Conservation (phyloP, 176 grass and related monocot genomes). For the Avena insularis region DNA sequence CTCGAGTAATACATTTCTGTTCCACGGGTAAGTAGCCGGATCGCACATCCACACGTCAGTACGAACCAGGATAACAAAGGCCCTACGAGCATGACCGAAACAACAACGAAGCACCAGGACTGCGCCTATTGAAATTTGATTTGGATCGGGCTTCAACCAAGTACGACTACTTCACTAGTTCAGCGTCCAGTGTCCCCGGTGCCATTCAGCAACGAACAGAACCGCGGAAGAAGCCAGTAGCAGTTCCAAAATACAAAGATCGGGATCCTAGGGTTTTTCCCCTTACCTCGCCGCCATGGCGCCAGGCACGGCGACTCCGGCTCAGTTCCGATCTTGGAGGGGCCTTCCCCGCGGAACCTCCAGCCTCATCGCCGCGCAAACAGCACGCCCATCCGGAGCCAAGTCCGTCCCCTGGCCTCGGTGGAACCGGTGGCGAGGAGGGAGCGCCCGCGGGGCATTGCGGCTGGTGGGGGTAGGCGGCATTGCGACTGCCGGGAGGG, state of each 20-base stretch:
- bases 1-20: not conserved
- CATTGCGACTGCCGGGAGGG: not conserved
- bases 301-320: not conserved
- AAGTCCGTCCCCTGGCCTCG: constrained; percentile 36
- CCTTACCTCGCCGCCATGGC: not conserved
- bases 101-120: too few species aligned
- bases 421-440: constrained; percentile 25
- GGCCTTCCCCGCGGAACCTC: not conserved
- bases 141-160: not conserved
- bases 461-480: not conserved
- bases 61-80: not conserved
- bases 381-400: not conserved
- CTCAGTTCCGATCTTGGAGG: not conserved
- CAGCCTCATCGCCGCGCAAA: not conserved
- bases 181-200: not conserved
- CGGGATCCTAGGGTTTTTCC: not conserved
- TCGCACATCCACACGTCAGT: not conserved
- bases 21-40: not conserved
- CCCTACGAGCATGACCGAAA: too few species aligned
- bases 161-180: not conserved
- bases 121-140: not conserved
- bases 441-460: not conserved
- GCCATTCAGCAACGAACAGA: not conserved
- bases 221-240: too few species aligned
- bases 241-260: not conserved